phyloP scores from a whole-genome alignment of 2,329 filamentous ascomycete species.

The Colletotrichum australisinense region DNA sequence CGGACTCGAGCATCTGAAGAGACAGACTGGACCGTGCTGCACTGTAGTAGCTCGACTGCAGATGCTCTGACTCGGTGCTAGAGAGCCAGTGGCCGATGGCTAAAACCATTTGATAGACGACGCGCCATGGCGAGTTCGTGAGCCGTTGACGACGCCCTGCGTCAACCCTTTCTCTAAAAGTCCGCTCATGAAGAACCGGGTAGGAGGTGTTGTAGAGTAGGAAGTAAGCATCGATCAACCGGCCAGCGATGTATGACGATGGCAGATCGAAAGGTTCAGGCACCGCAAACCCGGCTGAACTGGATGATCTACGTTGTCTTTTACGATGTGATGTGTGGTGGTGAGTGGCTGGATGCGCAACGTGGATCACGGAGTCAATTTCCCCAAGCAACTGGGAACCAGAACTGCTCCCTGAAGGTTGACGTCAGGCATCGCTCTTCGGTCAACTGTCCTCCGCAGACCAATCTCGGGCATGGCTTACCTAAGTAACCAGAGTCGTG shows the following conservation, averaged over 20 bases:
- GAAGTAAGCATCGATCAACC: conserved; percentile 56
- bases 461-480: conserved; percentile 3
- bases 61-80: conserved; percentile 34
- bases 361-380: conserved; percentile 33
- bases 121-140: conserved; percentile 33
- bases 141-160: conserved; percentile 26
- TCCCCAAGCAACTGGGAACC: conserved; percentile 42
- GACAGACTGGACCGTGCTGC: conserved; percentile 49
- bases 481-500: conserved; percentile 41
- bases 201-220: conserved; percentile 56
- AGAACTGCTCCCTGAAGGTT: conserved; percentile 40
- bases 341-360: background rate
- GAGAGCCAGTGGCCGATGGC: conserved; percentile 51
- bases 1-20: conserved; percentile 56
- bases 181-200: conserved; percentile 58
- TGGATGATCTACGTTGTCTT: conserved; percentile 8
- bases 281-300: background rate
- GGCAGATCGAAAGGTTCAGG: conserved; percentile 25
- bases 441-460: background rate
- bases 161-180: conserved; percentile 51
- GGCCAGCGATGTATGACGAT: conserved; percentile 30
- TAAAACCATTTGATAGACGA: conserved; percentile 47
- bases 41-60: conserved; percentile 39
- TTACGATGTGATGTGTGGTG: background rate
- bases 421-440: background rate